Evolutionary conservation across 2,329 filamentous ascomycete species (phyloP).

Genomic region (Neofusicoccum kwambonambiense): DNA sequence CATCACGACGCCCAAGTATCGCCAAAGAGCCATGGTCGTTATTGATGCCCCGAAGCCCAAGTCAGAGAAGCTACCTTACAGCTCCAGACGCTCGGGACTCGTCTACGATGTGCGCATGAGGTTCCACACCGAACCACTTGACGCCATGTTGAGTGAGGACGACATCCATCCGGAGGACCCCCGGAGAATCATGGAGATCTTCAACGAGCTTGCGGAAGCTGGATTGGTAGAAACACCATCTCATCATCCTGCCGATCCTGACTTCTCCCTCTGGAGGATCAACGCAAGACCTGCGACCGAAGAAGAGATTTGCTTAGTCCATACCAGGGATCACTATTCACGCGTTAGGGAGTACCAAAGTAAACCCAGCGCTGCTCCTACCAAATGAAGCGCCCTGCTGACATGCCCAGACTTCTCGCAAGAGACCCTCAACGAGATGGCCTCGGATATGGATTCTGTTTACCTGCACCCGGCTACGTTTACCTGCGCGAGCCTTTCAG

Average conservation of each 20-base stretch:
- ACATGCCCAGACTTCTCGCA: conserved; percentile 40
- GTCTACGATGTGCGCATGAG: conserved; percentile 93
- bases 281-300: conserved; percentile 72
- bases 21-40: conserved; percentile 7
- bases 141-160: conserved; percentile 46
- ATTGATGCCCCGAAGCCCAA: conserved; percentile 12
- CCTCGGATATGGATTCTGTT: conserved; percentile 49
- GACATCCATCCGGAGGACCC: conserved; percentile 95
- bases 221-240: conserved; percentile 70
- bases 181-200: conserved; percentile 87
- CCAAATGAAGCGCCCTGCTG: not conserved
- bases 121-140: conserved; percentile 74
- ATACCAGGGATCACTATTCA: conserved; percentile 71
- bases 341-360: conserved; percentile 62
- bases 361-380: not conserved
- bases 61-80: conserved; percentile 31
- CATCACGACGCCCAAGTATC: not conserved
- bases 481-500: conserved; percentile 77
- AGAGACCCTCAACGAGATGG: conserved; percentile 66
- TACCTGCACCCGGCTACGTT: conserved; percentile 75
- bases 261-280: conserved; percentile 66
- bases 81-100: conserved; percentile 43
- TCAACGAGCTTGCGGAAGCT: conserved; percentile 78
- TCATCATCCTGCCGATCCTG: conserved; percentile 47
- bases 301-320: conserved; percentile 77